Percentiles rank a stretch among this genome's conserved stretches.
Evolutionary conservation across 2,329 filamentous ascomycete species (phyloP).

Genomic region (Knufia petricola): DNA sequence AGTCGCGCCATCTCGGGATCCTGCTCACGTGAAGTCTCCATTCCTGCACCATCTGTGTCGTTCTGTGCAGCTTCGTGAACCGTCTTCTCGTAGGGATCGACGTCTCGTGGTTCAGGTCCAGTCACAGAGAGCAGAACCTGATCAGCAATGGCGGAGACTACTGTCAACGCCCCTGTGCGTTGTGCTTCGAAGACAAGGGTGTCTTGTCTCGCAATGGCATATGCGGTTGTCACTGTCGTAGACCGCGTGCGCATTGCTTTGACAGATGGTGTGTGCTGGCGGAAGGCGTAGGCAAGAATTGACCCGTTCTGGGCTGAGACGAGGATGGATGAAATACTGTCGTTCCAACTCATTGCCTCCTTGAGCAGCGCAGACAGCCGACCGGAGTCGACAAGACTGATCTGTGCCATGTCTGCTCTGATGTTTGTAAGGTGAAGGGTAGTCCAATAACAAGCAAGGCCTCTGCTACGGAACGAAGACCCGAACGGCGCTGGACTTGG

Average conservation of each 20-base stretch:
- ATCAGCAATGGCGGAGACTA: slow-evolving; percentile 21
- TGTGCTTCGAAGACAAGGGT: slow-evolving; percentile 23
- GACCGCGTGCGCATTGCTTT: slow-evolving; percentile 22
- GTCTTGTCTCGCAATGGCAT: slow-evolving; percentile 21
- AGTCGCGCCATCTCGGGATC: slow-evolving; percentile 14
- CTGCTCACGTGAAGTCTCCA: slow-evolving; percentile 9
- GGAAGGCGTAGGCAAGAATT: slow-evolving; percentile 22
- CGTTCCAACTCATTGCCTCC: slow-evolving; percentile 21
- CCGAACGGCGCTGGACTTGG: too few relatives aligned
- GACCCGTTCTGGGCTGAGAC: slow-evolving; percentile 22
- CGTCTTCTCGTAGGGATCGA: slow-evolving; percentile 9
- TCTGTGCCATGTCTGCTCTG: slow-evolving; percentile 17
- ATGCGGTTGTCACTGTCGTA: slow-evolving; percentile 23
- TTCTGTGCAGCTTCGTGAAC: slow-evolving; percentile 1
- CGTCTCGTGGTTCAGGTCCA: slow-evolving; percentile 15
- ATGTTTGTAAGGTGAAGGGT: background rate
- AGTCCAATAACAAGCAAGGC: too few relatives aligned
- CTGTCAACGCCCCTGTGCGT: slow-evolving; percentile 19
- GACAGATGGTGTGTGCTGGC: slow-evolving; percentile 17
- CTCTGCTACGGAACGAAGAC: too few relatives aligned
- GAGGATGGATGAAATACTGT: slow-evolving; percentile 21
- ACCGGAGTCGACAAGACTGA: slow-evolving; percentile 20
- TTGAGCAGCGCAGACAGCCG: slow-evolving; percentile 19
- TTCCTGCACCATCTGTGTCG: slow-evolving; percentile 4
- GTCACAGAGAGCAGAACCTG: slow-evolving; percentile 22